Evolutionary conservation across 2,329 filamentous ascomycete genomes (phyloP).

Genomic region (Phialemoniopsis sp.): DNA sequence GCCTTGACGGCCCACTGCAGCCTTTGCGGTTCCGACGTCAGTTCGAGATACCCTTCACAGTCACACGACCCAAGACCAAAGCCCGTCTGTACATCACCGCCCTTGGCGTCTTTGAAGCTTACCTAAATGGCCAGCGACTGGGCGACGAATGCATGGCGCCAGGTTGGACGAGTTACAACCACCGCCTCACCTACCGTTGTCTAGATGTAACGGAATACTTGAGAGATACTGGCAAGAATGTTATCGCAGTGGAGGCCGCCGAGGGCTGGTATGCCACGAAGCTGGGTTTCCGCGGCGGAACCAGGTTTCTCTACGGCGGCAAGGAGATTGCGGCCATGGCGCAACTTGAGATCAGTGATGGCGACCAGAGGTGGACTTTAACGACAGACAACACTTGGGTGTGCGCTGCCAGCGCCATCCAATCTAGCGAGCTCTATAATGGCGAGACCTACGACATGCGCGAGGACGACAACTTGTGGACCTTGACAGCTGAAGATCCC

Average conservation of each 20-base stretch:
- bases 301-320: conserved; percentile 15
- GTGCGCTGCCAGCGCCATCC: conserved; percentile 9
- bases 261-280: conserved; percentile 48
- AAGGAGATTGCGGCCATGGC: conserved; percentile 19
- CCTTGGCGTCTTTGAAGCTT: conserved; percentile 29
- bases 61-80: neutral
- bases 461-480: too few species aligned
- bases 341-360: conserved; percentile 15
- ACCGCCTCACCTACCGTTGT: conserved; percentile 36
- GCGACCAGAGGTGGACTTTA: neutral
- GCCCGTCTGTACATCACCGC: conserved; percentile 19
- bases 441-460: conserved; percentile 23
- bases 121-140: conserved; percentile 28
- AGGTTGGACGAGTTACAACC: conserved; percentile 38
- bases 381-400: conserved; percentile 23
- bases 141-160: conserved; percentile 29
- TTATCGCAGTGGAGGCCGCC: conserved; percentile 38
- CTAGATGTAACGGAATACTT: conserved; percentile 30
- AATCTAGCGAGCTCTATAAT: conserved; percentile 17
- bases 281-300: conserved; percentile 20
- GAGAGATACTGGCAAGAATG: conserved; percentile 29
- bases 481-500: too few species aligned
- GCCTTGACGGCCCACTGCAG: too few species aligned
- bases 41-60: too few species aligned
- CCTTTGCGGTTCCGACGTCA: too few species aligned